phyloP scores from a whole-genome alignment of 2,329 filamentous ascomycete species.

The Colletotrichum acutatum region DNA sequence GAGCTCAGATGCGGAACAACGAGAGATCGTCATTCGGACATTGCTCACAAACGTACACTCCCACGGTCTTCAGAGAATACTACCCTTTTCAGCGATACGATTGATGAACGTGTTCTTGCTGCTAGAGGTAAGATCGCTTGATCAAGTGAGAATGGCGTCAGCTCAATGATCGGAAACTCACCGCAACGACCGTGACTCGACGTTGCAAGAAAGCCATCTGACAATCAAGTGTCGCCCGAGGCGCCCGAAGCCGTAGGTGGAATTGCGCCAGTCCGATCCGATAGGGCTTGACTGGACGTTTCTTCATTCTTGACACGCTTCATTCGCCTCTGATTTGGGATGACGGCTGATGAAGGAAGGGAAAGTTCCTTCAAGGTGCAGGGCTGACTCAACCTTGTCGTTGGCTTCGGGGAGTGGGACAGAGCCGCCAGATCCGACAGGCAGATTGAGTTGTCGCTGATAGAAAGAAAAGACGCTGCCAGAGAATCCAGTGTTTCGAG shows the following conservation, averaged over 20 bases:
- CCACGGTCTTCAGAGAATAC: not conserved
- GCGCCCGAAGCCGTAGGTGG: not conserved
- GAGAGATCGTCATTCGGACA: not conserved
- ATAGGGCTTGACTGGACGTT: not conserved
- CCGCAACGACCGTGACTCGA: not conserved
- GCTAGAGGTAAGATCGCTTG: not conserved
- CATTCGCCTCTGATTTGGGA: too few relatives aligned
- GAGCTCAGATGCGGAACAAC: not conserved
- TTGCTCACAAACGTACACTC: not conserved
- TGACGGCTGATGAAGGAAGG: not conserved
- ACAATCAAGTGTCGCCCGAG: not conserved
- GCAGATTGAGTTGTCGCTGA: not conserved
- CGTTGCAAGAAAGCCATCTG: not conserved
- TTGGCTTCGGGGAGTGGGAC: not conserved
- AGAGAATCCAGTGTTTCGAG: not conserved
- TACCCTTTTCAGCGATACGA: not conserved
- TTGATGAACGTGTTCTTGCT: not conserved
- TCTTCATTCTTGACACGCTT: not conserved
- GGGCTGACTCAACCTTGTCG: not conserved
- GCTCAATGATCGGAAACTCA: not conserved
- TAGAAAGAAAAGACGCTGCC: not conserved
- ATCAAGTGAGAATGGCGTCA: not conserved
- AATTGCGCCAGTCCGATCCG: not conserved
- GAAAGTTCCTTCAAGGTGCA: not conserved
- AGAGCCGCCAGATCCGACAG: constrained; percentile 9